phyloP scores from a whole-genome alignment of 2,329 filamentous ascomycete species.

The Emmonsiellopsis sp. region DNA sequence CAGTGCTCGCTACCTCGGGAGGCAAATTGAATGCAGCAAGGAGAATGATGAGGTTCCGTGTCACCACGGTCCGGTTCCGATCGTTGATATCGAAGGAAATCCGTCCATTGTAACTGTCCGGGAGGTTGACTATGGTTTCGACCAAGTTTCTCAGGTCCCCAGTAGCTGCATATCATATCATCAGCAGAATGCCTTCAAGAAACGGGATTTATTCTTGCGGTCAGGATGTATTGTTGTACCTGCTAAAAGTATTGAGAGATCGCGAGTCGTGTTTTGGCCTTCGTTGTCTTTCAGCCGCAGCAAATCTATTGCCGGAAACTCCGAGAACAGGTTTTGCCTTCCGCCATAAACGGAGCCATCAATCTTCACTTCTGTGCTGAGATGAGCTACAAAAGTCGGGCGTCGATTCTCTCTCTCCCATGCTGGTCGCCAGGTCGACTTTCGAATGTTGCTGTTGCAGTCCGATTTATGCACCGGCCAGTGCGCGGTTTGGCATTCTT shows the following conservation, averaged over 20 bases:
- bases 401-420: slow-evolving; percentile 18
- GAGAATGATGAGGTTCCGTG: slow-evolving; percentile 32
- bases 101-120: slow-evolving; percentile 15
- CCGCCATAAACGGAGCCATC: slow-evolving; percentile 6
- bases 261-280: slow-evolving; percentile 9
- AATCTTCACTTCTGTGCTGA: no score
- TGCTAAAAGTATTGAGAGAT: neutral
- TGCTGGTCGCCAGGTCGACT: slow-evolving; percentile 20
- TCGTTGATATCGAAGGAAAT: slow-evolving; percentile 32
- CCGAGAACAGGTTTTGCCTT: slow-evolving; percentile 32
- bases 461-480: slow-evolving; percentile 21
- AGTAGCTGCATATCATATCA: slow-evolving; percentile 26
- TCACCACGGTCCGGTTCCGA: slow-evolving; percentile 27
- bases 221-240: neutral
- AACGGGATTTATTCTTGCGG: neutral
- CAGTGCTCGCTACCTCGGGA: slow-evolving; percentile 15
- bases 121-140: slow-evolving; percentile 28
- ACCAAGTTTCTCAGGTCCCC: slow-evolving; percentile 37
- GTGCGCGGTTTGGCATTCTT: slow-evolving; percentile 21
- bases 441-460: slow-evolving; percentile 21
- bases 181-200: neutral
- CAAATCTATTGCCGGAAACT: slow-evolving; percentile 32
- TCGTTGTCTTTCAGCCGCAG: slow-evolving; percentile 24
- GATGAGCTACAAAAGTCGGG: slow-evolving; percentile 16
- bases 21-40: slow-evolving; percentile 22